Percentiles rank a stretch among this genome's conserved stretches.
These are phyloP conservation scores for Aspergillus diversus DNA, from an alignment of 495 filamentous ascomycete genomes.

Conservation along the genomic window DNA sequence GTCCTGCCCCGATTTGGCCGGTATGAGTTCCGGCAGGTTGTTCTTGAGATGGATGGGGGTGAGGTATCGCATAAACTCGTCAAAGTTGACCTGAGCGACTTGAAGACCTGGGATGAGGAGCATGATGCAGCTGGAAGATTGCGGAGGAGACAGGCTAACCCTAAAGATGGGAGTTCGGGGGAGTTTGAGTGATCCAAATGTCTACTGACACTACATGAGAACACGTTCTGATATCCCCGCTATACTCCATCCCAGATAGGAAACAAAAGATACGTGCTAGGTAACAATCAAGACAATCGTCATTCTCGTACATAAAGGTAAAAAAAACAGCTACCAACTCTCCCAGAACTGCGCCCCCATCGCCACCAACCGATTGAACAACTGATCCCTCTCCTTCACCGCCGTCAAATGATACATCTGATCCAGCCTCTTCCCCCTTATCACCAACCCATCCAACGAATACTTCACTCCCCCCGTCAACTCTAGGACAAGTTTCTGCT, in stretches of 20 bases:
- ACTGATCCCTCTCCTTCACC: constrained; percentile 72
- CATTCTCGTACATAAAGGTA: neutral
- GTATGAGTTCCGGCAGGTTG: constrained; percentile 58
- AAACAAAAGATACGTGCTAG: too few species aligned
- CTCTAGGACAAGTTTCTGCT: constrained; percentile 81
- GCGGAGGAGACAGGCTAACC: constrained; percentile 5
- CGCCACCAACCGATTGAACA: constrained; percentile 83
- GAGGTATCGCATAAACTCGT: constrained; percentile 56
- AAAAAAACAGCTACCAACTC: constrained; percentile 40
- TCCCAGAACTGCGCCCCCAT: constrained; percentile 91
- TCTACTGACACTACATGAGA: too few species aligned
- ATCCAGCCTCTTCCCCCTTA: constrained; percentile 51
- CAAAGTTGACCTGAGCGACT: constrained; percentile 53
- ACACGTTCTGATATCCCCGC: too few species aligned
- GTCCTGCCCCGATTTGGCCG: constrained; percentile 51
- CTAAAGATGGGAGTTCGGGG: too few species aligned
- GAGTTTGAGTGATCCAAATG: too few species aligned
- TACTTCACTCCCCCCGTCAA: constrained; percentile 74
- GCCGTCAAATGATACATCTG: constrained; percentile 68
- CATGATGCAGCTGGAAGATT: constrained; percentile 56
- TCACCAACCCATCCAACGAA: constrained; percentile 77
- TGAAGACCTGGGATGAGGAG: constrained; percentile 57
- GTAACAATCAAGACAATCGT: neutral
- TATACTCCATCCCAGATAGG: too few species aligned
- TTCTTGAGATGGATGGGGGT: constrained; percentile 51